Conservation (phyloP, 306 rosid species). For the Glycine soja region DNA sequence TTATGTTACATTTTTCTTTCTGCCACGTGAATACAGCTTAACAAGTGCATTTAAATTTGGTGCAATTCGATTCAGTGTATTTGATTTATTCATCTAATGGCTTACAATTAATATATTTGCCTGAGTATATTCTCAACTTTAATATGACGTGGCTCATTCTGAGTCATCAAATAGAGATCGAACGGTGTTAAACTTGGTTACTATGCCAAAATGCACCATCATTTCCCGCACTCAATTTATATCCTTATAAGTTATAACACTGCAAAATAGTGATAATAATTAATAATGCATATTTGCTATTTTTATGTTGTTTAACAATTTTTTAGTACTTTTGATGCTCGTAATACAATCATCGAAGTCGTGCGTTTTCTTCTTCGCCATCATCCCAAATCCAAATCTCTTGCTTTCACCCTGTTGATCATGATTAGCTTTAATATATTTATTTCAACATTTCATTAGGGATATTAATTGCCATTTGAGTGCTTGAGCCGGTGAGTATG, state of each 20-base stretch:
- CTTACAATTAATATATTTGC: neutral
- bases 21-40: constrained; percentile 3
- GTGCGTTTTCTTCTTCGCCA: neutral
- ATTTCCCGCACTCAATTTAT: too few relatives aligned
- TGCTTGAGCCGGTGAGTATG: too few relatives aligned
- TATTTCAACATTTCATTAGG: neutral
- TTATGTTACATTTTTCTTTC: constrained; percentile 5
- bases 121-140: neutral
- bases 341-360: constrained; percentile 21
- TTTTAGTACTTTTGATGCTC: neutral
- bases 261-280: neutral
- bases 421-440: neutral
- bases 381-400: too few relatives aligned
- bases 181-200: neutral
- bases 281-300: constrained; percentile 26
- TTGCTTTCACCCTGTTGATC: neutral
- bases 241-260: neutral
- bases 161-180: neutral
- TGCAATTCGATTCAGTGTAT: too few relatives aligned
- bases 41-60: neutral
- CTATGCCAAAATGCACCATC: too few relatives aligned
- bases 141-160: neutral
- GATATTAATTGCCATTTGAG: neutral
- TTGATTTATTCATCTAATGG: neutral
- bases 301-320: neutral